phyloP scores from a whole-genome alignment of 257 asterid species.

The Voacanga thouarsii region DNA sequence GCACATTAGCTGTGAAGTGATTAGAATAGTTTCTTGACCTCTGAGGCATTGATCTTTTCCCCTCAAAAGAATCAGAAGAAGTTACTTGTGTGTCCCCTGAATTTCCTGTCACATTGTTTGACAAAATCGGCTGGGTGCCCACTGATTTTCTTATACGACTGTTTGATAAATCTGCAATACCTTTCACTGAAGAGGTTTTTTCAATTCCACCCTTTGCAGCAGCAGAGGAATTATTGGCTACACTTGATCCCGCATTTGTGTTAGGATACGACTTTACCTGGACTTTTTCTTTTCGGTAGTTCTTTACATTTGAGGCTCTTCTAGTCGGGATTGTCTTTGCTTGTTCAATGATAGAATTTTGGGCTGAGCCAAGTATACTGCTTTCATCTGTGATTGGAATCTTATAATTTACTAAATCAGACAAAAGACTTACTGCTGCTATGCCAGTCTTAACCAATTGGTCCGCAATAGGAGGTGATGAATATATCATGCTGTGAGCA shows the following conservation, averaged over 20 bases:
- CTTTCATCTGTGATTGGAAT: constrained; percentile 65
- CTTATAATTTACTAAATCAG: constrained; percentile 74
- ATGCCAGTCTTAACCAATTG: constrained; percentile 83
- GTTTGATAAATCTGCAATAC: constrained; percentile 26
- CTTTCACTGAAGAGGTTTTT: constrained; percentile 38
- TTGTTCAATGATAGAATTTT: constrained; percentile 45
- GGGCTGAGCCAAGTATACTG: constrained; percentile 26
- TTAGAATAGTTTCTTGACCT: constrained; percentile 45
- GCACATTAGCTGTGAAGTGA: constrained; percentile 28
- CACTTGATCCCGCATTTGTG: constrained; percentile 28
- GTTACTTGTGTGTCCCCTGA: constrained; percentile 29
- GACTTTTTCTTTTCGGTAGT: constrained; percentile 38
- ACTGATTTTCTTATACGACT: constrained; percentile 26
- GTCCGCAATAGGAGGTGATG: constrained; percentile 62
- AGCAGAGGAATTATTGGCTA: constrained; percentile 18
- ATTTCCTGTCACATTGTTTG: constrained; percentile 26
- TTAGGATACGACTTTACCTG: constrained; percentile 38
- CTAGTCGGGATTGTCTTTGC: constrained; percentile 40
- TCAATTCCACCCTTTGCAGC: constrained; percentile 37
- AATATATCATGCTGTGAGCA: constrained; percentile 25
- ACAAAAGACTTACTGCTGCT: constrained; percentile 76
- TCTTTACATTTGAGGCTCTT: constrained; percentile 38
- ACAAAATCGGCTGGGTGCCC: constrained; percentile 19
- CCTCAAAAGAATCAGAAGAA: constrained; percentile 34
- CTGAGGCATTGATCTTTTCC: constrained; percentile 46